Evolutionary conservation across 169 alveolate genomes (phyloP).

Genomic region (Eimeria sp.): DNA sequence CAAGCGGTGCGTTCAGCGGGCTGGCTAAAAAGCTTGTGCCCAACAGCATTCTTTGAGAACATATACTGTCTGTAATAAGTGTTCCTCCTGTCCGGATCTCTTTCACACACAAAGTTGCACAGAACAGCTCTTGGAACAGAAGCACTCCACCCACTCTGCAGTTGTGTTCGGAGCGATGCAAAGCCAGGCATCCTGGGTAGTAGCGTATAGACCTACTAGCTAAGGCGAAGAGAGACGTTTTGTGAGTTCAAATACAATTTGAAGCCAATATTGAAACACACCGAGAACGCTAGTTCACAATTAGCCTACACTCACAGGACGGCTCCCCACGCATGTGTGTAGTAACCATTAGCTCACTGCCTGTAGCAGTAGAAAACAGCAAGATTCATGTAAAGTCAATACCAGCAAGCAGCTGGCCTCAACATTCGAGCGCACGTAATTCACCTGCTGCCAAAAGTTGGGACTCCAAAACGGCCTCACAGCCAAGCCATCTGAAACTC

Average conservation of each 20-base stretch:
- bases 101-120: background rate
- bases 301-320: background rate
- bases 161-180: background rate
- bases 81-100: background rate
- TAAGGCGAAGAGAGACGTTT: background rate
- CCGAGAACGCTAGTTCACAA: background rate
- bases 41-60: background rate
- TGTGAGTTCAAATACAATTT: background rate
- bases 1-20: background rate
- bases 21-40: background rate
- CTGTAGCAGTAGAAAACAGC: background rate
- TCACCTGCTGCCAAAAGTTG: background rate
- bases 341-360: background rate
- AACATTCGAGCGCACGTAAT: background rate
- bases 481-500: too few relatives aligned
- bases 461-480: too few relatives aligned
- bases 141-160: background rate
- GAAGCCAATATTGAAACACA: background rate
- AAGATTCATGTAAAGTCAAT: background rate
- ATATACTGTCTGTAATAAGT: background rate
- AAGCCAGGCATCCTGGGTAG: background rate
- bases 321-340: background rate
- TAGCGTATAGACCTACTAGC: background rate
- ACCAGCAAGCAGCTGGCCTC: background rate
- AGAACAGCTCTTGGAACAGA: background rate